A percentile compares a stretch with the other conserved stretches of the same genome.
Conservation (phyloP, 371 early-diverging fungal species). For the Blakeslea trispora region DNA sequence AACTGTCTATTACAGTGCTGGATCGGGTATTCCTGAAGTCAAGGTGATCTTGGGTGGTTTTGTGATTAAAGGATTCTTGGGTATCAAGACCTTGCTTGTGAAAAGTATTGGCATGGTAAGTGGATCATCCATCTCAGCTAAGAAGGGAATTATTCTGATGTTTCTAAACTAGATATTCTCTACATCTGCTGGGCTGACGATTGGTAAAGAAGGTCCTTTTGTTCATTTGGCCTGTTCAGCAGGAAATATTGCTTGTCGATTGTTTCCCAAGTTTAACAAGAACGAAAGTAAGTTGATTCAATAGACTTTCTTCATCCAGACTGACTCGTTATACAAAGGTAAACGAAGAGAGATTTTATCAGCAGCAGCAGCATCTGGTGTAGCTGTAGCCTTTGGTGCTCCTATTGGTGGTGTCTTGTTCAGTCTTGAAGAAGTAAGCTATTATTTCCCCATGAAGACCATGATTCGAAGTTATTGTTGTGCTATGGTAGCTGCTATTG, state of each 20-base stretch:
- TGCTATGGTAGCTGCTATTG: constrained; percentile 83
- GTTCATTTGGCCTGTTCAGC: constrained; percentile 93
- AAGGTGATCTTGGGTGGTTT: constrained; percentile 95
- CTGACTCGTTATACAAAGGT: constrained; percentile 25
- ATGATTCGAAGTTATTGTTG: constrained; percentile 92
- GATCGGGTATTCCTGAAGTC: constrained; percentile 94
- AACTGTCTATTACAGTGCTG: constrained; percentile 72
- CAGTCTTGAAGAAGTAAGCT: constrained; percentile 84
- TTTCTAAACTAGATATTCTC: constrained; percentile 58
- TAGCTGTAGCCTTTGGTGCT: constrained; percentile 91
- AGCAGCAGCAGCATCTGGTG: constrained; percentile 88
- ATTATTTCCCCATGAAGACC: constrained; percentile 89
- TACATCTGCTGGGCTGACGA: constrained; percentile 80
- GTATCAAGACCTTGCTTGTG: constrained; percentile 80
- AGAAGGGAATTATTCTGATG: too few species aligned
- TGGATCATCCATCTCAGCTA: too few species aligned
- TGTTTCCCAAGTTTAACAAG: constrained; percentile 80
- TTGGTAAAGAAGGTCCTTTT: constrained; percentile 96
- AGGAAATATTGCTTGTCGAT: constrained; percentile 81
- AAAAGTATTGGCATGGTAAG: constrained; percentile 83
- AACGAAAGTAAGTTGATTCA: constrained; percentile 67
- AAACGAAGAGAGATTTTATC: constrained; percentile 86
- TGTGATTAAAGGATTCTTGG: constrained; percentile 87
- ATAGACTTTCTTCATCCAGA: too few species aligned
- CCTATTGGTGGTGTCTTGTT: constrained; percentile 96